These are phyloP conservation scores for Diospyros lotus DNA, from an alignment of 148 eudicot species.

Conservation along the genomic window DNA sequence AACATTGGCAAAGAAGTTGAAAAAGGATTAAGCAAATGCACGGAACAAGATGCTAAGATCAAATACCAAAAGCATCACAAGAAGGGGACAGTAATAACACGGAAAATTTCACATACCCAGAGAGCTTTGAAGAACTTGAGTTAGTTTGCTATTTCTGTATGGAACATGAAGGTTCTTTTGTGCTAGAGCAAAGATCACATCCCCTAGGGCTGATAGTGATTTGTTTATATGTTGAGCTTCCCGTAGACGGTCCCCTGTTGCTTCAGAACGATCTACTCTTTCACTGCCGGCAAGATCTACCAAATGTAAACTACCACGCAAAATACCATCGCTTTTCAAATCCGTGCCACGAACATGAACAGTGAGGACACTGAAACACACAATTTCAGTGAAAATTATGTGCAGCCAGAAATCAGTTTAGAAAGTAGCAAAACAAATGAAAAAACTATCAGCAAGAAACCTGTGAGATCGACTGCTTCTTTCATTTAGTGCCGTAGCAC, in stretches of 20 bases:
- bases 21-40: not conserved
- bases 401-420: not conserved
- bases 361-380: constrained; percentile 69
- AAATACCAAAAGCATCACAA: not conserved
- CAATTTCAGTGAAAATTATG: constrained; percentile 8
- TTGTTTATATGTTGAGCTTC: constrained; percentile 98
- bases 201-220: constrained; percentile 92
- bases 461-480: constrained; percentile 99
- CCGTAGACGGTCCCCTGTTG: constrained; percentile 78
- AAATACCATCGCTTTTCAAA: constrained; percentile 61
- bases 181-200: constrained; percentile 86
- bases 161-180: constrained; percentile 90
- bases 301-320: constrained; percentile 94
- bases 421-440: not conserved
- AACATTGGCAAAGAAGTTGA: not conserved
- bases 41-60: not conserved
- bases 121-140: constrained; percentile 97
- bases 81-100: no score
- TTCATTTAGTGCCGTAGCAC: constrained; percentile 94
- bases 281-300: constrained; percentile 99
- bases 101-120: constrained; percentile 41
- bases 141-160: constrained; percentile 91
- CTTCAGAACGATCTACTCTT: constrained; percentile 96
- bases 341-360: constrained; percentile 94
- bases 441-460: constrained; percentile 27